Conservation (phyloP, 169 alveolate species). For the Plasmodium fragile region DNA sequence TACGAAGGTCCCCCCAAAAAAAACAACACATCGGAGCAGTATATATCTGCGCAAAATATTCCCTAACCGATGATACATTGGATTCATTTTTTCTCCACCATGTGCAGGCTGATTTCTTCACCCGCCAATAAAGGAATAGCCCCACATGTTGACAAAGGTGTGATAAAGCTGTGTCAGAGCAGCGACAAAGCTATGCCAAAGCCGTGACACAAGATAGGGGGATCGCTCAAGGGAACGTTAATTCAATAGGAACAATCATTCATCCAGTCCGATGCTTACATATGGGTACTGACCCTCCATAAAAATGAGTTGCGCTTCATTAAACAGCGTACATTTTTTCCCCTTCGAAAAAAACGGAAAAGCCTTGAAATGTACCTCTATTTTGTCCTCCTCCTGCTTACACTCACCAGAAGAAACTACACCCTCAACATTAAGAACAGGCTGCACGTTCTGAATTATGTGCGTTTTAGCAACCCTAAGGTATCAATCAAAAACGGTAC, state of each 20-base stretch:
- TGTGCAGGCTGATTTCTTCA: not conserved
- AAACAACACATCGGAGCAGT: not conserved
- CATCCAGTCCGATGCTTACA: not conserved
- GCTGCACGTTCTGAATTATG: not conserved
- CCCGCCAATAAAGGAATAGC: not conserved
- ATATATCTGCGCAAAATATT: not conserved
- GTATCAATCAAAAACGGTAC: slow-evolving; percentile 6
- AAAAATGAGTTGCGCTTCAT: not conserved
- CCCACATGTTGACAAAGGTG: not conserved
- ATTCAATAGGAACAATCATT: not conserved
- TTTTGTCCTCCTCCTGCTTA: slow-evolving; percentile 30
- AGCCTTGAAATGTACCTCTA: slow-evolving; percentile 57
- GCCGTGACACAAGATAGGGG: not conserved
- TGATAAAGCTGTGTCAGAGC: not conserved
- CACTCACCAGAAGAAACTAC: slow-evolving; percentile 20
- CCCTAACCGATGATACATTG: not conserved
- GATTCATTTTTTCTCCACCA: not conserved
- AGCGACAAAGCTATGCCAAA: not conserved
- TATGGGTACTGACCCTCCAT: not conserved
- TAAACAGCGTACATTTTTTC: not conserved
- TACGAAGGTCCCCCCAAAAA: not conserved
- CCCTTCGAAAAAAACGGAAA: not conserved
- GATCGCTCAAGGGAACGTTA: not conserved
- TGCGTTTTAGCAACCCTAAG: not conserved
- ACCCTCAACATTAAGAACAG: slow-evolving; percentile 33